These are phyloP conservation scores for Fraxinus anomala DNA, from an alignment of 257 asterid species.

Conservation along the genomic window DNA sequence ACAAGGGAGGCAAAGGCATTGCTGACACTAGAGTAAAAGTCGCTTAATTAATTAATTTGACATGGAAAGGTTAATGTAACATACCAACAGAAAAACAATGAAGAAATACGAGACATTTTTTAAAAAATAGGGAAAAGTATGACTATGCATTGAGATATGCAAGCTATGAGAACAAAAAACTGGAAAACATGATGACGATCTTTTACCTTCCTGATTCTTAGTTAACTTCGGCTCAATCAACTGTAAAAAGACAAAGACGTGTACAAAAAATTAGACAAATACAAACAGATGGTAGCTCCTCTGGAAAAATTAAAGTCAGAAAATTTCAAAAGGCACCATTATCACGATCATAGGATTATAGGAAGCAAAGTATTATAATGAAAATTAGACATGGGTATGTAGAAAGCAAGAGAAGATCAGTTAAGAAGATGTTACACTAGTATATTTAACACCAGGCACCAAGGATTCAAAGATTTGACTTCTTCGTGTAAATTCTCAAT, in stretches of 20 bases:
- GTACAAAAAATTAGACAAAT: slow-evolving; percentile 21
- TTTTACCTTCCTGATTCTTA: slow-evolving; percentile 79
- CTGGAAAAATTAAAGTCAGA: neutral
- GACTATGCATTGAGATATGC: neutral
- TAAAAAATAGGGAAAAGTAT: neutral
- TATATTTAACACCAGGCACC: slow-evolving; percentile 5
- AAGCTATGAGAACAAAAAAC: neutral
- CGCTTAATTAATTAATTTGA: neutral
- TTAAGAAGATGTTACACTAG: neutral
- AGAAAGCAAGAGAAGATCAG: neutral
- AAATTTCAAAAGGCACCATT: neutral
- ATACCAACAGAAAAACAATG: neutral
- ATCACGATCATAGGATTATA: neutral
- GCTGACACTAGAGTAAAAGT: neutral
- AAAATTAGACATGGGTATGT: neutral
- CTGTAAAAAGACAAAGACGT: slow-evolving; percentile 41
- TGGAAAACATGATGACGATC: neutral
- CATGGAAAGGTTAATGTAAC: neutral
- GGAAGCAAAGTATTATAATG: neutral
- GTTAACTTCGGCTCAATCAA: slow-evolving; percentile 66
- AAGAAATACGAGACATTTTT: neutral
- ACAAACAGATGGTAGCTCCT: neutral
- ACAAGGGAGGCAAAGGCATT: neutral
- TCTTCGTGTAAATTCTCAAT: neutral
- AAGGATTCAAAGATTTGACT: slow-evolving; percentile 1